Evolutionary conservation across 2,329 filamentous ascomycete species (phyloP), one percentile per base, ranked within the genome.

Genomic region (Calonectria honghensis): DNA sequence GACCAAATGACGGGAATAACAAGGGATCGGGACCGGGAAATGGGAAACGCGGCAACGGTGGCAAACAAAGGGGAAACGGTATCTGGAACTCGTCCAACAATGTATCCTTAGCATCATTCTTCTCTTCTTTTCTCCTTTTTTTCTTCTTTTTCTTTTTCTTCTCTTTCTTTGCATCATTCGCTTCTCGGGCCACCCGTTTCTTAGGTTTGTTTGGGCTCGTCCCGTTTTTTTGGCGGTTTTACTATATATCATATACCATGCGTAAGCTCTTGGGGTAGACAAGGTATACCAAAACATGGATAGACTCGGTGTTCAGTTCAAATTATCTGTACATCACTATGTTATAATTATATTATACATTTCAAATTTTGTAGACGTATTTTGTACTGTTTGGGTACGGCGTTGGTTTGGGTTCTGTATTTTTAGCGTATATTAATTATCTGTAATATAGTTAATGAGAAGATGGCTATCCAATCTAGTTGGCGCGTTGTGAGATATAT

Each of bases 221-320:
- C 71, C 69, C 74, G 73, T 48, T 75, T 48, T 75, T 50, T 68
- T 61, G 29, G 64, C 27, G 20, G 71, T 65, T 52, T 70, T 61
- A 76, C 70, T 76, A 64, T 72, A 79, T 73, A 79, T 79, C 51
- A 74, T 74, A 75, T 75, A 80, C 79, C 79, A 80, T 64, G 75
- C 74, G 78, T 81, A 80, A 78, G 77, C 76, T 80, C 72, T 71
- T 59, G 73, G 79, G 79, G 78, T 81, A 81, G 79, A 80, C 77
- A 79, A 80, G 74, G 79, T 80, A 81, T 81, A 81, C 77, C 79
- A 81, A 81, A 79, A 80, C 41, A 77, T 77, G 79, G 79, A 79
- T 81, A 81, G 79, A 81, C 70, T 76, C 70, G 79, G 79, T 80
- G 78, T 80, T 79, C 64, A 73, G 72, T 65, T 74, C 69, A 52